Percentiles rank a stretch among this genome's conserved stretches.
phyloP scores from a whole-genome alignment of 1,284 basidiomycete species.

The Ustilago hordei region DNA sequence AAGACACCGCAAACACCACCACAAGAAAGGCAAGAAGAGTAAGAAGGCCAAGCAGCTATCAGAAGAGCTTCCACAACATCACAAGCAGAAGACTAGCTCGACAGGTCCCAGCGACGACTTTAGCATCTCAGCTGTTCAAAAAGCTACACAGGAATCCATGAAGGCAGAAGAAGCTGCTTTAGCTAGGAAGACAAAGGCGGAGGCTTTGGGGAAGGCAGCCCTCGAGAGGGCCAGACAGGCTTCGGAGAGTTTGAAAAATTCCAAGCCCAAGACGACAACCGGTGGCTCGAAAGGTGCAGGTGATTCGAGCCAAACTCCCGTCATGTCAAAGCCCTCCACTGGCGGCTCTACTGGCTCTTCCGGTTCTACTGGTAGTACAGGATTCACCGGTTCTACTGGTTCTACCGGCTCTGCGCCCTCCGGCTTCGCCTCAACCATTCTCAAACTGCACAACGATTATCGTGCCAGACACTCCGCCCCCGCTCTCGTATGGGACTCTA shows the following conservation, averaged over 20 bases:
- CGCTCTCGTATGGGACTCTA: conserved; percentile 36
- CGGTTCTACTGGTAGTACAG: not conserved
- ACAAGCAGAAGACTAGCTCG: conserved; percentile 10
- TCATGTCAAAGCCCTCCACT: not conserved
- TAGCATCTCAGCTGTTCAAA: not conserved
- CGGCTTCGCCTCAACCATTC: conserved; percentile 17
- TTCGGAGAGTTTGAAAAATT: not conserved
- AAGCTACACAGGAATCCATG: not conserved
- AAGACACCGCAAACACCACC: conserved; percentile 21
- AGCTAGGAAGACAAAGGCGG: not conserved
- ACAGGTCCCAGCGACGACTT: conserved; percentile 7
- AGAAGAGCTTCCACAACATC: conserved; percentile 2
- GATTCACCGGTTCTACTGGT: not conserved
- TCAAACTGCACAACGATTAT: conserved; percentile 35
- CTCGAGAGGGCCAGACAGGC: not conserved
- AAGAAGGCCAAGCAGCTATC: conserved; percentile 9
- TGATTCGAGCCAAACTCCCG: not conserved
- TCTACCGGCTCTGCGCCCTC: not conserved
- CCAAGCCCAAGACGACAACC: not conserved
- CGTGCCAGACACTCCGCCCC: conserved; percentile 38
- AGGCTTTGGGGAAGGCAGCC: not conserved
- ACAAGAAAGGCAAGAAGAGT: conserved; percentile 25
- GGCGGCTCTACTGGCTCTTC: not conserved
- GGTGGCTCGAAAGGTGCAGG: not conserved
- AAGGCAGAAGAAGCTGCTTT: not conserved